These are phyloP conservation scores for Naganishia sp. DNA, from an alignment of 1,284 basidiomycete species.

Conservation along the genomic window DNA sequence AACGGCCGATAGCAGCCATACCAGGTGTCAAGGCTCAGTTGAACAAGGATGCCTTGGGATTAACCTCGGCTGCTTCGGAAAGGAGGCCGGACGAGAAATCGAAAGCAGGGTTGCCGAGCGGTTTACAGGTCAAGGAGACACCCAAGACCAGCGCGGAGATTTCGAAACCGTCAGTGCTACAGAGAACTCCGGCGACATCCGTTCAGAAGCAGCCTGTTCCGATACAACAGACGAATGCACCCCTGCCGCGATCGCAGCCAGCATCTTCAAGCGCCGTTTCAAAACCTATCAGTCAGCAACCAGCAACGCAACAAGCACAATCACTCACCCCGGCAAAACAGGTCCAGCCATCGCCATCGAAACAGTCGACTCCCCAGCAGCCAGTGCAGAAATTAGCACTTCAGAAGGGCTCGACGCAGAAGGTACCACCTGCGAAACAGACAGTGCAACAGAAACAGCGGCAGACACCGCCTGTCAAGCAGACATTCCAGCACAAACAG, in stretches of 20 bases:
- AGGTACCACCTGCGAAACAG: too few relatives aligned
- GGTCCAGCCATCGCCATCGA: too few relatives aligned
- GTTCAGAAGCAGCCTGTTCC: slow-evolving; percentile 8
- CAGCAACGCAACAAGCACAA: background rate
- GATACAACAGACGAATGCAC: background rate
- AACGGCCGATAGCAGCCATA: background rate
- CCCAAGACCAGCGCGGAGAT: background rate
- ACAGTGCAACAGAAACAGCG: slow-evolving; percentile 8
- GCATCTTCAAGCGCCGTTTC: too few relatives aligned
- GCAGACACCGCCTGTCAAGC: background rate
- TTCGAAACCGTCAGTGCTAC: background rate
- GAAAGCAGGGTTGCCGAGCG: background rate
- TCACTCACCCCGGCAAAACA: too few relatives aligned
- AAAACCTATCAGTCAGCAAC: background rate
- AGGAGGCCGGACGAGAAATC: background rate
- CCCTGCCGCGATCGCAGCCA: too few relatives aligned
- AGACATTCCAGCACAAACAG: background rate
- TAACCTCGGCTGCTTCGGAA: background rate
- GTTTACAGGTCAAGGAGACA: background rate
- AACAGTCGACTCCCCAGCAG: too few relatives aligned
- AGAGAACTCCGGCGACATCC: background rate
- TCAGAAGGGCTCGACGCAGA: too few relatives aligned
- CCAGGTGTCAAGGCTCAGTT: background rate
- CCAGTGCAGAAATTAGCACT: too few relatives aligned
- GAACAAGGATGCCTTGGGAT: background rate